phyloP scores from a whole-genome alignment of 208 protist species.

The Phytomonas sp. region DNA sequence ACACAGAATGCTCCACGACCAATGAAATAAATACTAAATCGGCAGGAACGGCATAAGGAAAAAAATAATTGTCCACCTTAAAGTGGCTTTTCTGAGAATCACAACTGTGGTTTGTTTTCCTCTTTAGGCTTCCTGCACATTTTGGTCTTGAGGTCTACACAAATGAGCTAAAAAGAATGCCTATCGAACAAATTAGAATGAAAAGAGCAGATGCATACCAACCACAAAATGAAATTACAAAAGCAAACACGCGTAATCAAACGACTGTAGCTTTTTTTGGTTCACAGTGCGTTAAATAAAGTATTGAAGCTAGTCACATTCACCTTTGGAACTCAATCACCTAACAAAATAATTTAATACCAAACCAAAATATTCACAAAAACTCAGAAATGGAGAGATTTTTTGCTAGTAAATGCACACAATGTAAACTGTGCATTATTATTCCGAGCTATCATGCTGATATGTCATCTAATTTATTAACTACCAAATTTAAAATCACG shows the following conservation, averaged over 20 bases:
- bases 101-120: background rate
- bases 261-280: background rate
- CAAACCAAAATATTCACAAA: background rate
- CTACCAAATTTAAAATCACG: background rate
- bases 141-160: background rate
- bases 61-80: background rate
- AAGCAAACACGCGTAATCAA: background rate
- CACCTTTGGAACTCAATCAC: background rate
- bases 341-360: background rate
- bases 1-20: background rate
- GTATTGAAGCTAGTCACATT: background rate
- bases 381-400: background rate
- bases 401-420: background rate
- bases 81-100: background rate
- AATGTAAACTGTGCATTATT: background rate
- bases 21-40: background rate
- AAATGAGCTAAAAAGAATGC: background rate
- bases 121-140: background rate
- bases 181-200: background rate
- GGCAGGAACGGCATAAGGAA: background rate
- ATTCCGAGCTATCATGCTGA: background rate
- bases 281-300: background rate
- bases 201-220: background rate
- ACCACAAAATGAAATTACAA: background rate
- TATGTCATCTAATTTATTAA: background rate